phyloP scores from a whole-genome alignment of 345 rosid species.

The Lepidium didymum region DNA sequence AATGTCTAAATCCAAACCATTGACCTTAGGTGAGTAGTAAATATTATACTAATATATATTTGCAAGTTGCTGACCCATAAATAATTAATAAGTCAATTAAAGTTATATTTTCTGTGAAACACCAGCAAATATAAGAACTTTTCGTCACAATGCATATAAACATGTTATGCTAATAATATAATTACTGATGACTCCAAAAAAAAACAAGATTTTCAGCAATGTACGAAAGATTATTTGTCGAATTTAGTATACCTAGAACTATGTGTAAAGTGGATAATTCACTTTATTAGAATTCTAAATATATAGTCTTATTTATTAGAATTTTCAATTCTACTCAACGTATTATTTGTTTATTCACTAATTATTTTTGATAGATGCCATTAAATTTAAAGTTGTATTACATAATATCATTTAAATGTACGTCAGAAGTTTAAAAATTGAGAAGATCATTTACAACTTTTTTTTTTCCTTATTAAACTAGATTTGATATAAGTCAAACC shows the following conservation, averaged over 20 bases:
- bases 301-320: no score
- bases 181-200: no score
- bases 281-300: no score
- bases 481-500: no score
- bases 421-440: not conserved
- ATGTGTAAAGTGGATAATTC: no score
- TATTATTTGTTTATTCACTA: not conserved
- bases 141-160: not conserved
- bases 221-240: no score
- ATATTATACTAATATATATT: not conserved
- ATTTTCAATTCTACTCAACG: not conserved
- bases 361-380: not conserved
- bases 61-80: conserved; percentile 14
- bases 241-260: no score
- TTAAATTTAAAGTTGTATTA: no score
- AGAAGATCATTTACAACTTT: not conserved
- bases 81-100: not conserved
- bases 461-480: not conserved
- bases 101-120: not conserved
- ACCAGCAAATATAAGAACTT: not conserved
- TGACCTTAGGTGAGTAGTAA: conserved; percentile 32
- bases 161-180: not conserved
- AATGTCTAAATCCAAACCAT: conserved; percentile 30
- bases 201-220: no score
- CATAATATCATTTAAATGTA: not conserved